Evolutionary conservation across 495 filamentous ascomycete species (phyloP).

Genomic region (Hypoxylon cercidicola): DNA sequence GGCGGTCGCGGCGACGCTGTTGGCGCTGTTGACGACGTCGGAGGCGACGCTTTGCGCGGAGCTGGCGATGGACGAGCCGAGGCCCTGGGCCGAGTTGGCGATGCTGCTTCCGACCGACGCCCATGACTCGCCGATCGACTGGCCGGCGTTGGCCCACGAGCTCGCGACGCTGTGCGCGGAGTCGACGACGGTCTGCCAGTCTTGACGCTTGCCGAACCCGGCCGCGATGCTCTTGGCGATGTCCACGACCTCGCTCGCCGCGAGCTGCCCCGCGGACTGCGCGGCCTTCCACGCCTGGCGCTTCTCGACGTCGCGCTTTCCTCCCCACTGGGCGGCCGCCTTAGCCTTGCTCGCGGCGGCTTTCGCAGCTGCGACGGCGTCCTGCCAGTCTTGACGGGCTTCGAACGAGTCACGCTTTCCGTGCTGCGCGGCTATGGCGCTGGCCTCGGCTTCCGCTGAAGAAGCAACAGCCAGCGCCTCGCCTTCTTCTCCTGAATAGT

Average conservation of each 20-base stretch:
- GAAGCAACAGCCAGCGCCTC: constrained; percentile 22
- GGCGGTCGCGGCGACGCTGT: constrained; percentile 19
- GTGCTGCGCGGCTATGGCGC: constrained; percentile 22
- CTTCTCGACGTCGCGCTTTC: background rate
- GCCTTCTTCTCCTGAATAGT: constrained; percentile 13
- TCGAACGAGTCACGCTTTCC: constrained; percentile 10
- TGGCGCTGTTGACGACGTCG: constrained; percentile 17
- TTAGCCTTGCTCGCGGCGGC: constrained; percentile 16
- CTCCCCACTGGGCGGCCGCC: background rate
- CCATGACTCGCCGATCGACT: constrained; percentile 25
- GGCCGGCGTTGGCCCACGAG: constrained; percentile 28
- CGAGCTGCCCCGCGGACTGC: background rate
- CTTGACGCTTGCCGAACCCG: constrained; percentile 25
- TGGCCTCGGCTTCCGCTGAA: constrained; percentile 23
- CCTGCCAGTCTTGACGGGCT: constrained; percentile 13
- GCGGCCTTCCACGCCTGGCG: constrained; percentile 7
- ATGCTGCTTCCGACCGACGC: constrained; percentile 18
- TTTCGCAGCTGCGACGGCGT: constrained; percentile 3
- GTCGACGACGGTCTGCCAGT: constrained; percentile 33
- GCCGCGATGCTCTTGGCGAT: constrained; percentile 19
- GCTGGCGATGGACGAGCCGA: constrained; percentile 20
- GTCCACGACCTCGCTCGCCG: constrained; percentile 2
- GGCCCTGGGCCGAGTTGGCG: constrained; percentile 22
- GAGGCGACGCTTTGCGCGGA: constrained; percentile 17
- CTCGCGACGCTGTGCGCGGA: constrained; percentile 35